Evolutionary conservation across 305 asterid genomes (phyloP).

Genomic region (Solanum hybrid): DNA sequence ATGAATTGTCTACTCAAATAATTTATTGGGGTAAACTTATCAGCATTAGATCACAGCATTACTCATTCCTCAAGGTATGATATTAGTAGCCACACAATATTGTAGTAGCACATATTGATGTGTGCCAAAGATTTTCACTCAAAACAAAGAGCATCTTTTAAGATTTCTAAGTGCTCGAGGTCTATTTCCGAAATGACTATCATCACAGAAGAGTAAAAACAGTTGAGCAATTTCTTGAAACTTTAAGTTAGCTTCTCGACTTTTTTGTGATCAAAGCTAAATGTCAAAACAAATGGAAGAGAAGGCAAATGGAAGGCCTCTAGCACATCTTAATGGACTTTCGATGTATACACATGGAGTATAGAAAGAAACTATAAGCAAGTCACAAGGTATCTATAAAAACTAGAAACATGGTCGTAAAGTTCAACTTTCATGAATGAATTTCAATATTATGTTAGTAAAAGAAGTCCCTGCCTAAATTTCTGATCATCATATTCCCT

Average conservation of each 20-base stretch:
- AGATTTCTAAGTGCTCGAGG: neutral
- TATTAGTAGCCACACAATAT: neutral
- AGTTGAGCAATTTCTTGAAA: neutral
- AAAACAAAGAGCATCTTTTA: neutral
- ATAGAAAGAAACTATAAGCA: neutral
- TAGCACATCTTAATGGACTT: neutral
- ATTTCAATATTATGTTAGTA: neutral
- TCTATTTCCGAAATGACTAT: neutral
- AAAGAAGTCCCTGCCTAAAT: neutral
- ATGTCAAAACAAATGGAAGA: neutral
- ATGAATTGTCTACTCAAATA: neutral
- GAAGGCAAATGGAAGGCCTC: neutral
- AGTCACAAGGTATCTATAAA: neutral
- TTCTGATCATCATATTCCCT: neutral
- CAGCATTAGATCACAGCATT: neutral
- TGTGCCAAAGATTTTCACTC: neutral
- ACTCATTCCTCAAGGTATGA: neutral
- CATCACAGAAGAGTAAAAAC: neutral
- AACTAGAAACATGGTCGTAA: neutral
- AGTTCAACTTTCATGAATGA: neutral
- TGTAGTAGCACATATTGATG: neutral
- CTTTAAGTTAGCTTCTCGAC: neutral
- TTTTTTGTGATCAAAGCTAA: neutral
- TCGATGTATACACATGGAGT: neutral
- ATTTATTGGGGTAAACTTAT: neutral